Conservation (phyloP, 2,329 filamentous ascomycete species). For the Purpureocillium takamizusanense region DNA sequence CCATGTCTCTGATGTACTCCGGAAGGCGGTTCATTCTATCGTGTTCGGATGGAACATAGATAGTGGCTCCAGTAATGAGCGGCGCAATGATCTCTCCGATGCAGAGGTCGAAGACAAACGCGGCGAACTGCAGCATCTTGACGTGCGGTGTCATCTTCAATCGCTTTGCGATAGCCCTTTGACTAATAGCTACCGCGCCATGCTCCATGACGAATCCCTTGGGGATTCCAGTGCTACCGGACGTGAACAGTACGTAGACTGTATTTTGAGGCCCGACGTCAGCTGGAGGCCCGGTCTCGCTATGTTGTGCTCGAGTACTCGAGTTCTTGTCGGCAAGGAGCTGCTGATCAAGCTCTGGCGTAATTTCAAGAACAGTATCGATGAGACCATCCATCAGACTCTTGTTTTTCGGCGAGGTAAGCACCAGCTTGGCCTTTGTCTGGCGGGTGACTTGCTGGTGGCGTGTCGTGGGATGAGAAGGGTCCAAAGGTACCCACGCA, state of each 20-base stretch:
- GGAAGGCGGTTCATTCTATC: constrained; percentile 2
- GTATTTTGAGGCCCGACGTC: not conserved
- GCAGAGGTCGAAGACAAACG: constrained; percentile 7
- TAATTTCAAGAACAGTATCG: not conserved
- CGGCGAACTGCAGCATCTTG: constrained; percentile 6
- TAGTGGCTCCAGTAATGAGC: constrained; percentile 4
- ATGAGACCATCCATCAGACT: not conserved
- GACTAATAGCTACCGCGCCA: constrained; percentile 2
- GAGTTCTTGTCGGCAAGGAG: not conserved
- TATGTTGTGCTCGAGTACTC: not conserved
- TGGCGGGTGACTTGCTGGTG: constrained; percentile 7
- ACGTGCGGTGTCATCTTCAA: not conserved
- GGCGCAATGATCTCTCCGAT: constrained; percentile 4
- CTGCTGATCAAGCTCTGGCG: not conserved
- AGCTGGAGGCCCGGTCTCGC: not conserved
- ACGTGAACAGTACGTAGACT: constrained; percentile 10
- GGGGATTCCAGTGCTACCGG: constrained; percentile 9
- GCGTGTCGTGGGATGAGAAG: constrained; percentile 22
- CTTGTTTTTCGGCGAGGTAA: not conserved
- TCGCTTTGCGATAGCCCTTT: constrained; percentile 1
- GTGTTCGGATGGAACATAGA: constrained; percentile 7
- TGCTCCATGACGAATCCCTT: constrained; percentile 11
- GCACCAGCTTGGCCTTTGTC: constrained; percentile 1
- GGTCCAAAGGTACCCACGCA: constrained; percentile 22
- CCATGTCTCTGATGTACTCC: constrained; percentile 1